Evolutionary conservation across 2,329 filamentous ascomycete species (phyloP).

Genomic region (Aspergillus sp.): DNA sequence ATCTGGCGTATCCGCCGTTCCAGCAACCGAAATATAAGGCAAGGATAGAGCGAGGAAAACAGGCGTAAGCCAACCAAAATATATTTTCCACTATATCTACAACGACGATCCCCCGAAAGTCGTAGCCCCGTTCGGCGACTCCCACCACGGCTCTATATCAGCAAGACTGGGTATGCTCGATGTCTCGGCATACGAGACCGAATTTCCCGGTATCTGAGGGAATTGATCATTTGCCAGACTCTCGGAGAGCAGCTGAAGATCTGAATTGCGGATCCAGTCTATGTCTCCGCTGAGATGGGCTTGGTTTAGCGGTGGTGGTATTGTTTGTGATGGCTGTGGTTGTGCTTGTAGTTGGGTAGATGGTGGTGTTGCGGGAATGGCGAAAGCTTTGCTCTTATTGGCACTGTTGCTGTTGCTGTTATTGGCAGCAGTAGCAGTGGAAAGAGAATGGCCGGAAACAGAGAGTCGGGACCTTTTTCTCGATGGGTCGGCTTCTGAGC

Average conservation of each 20-base stretch:
- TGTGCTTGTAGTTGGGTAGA: conserved; percentile 5
- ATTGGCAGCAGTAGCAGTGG: not conserved
- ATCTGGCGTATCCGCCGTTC: too few relatives aligned
- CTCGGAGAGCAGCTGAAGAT: conserved; percentile 19
- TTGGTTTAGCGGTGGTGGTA: conserved; percentile 4
- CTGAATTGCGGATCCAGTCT: conserved; percentile 25
- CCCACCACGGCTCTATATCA: conserved; percentile 30
- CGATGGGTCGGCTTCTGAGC: conserved; percentile 6
- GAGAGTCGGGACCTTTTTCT: conserved; percentile 20
- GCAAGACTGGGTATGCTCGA: conserved; percentile 12
- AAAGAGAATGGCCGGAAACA: not conserved
- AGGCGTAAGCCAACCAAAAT: not conserved
- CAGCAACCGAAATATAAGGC: too few relatives aligned
- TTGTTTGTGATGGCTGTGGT: conserved; percentile 1
- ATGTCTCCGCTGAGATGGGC: conserved; percentile 11
- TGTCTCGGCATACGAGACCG: conserved; percentile 6
- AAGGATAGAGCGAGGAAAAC: too few relatives aligned
- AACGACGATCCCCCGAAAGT: conserved; percentile 11
- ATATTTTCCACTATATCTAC: conserved; percentile 7
- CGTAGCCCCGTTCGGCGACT: conserved; percentile 14
- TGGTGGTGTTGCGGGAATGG: not conserved
- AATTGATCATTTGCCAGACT: conserved; percentile 12
- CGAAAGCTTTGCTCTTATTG: conserved; percentile 2
- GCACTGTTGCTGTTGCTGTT: not conserved
- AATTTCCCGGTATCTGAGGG: conserved; percentile 10